Conservation (phyloP, 2,329 filamentous ascomycete species). For the Cytospora mali region DNA sequence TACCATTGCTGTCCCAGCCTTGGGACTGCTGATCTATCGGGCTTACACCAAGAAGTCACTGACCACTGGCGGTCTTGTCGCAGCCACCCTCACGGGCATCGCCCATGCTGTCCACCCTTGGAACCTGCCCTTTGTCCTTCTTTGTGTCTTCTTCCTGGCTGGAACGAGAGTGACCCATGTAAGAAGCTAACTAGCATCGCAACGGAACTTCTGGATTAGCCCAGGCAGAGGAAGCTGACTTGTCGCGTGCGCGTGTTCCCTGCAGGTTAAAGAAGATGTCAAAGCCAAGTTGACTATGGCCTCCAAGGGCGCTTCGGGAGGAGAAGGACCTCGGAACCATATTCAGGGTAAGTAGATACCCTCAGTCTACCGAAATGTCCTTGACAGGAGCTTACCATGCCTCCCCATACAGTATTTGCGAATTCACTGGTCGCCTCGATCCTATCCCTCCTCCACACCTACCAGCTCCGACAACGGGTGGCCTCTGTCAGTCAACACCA, state of each 20-base stretch:
- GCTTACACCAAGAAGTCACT: slow-evolving; percentile 75
- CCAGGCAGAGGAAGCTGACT: slow-evolving; percentile 20
- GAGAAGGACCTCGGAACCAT: slow-evolving; percentile 81
- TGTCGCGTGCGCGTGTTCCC: slow-evolving; percentile 17
- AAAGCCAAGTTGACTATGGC: slow-evolving; percentile 82
- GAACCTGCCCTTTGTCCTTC: slow-evolving; percentile 84
- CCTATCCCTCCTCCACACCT: slow-evolving; percentile 60
- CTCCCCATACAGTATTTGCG: slow-evolving; percentile 62
- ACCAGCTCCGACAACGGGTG: slow-evolving; percentile 56
- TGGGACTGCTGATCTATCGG: slow-evolving; percentile 63
- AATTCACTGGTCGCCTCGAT: slow-evolving; percentile 82
- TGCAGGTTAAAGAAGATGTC: slow-evolving; percentile 79
- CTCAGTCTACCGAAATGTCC: background rate
- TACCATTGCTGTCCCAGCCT: slow-evolving; percentile 60
- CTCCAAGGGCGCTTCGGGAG: slow-evolving; percentile 70
- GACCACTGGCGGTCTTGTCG: slow-evolving; percentile 73
- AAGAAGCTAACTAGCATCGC: slow-evolving; percentile 21
- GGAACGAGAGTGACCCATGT: slow-evolving; percentile 86
- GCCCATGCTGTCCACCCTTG: slow-evolving; percentile 91
- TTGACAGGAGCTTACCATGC: background rate
- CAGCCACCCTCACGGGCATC: slow-evolving; percentile 72
- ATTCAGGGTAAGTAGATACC: slow-evolving; percentile 63
- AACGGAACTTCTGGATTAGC: background rate
- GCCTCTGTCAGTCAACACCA: slow-evolving; percentile 34
- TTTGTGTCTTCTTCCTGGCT: slow-evolving; percentile 83